Evolutionary conservation across 208 protist genomes (phyloP), one percentile per base, ranked within the genome.

Genomic region (Leishmania amazonensis): DNA sequence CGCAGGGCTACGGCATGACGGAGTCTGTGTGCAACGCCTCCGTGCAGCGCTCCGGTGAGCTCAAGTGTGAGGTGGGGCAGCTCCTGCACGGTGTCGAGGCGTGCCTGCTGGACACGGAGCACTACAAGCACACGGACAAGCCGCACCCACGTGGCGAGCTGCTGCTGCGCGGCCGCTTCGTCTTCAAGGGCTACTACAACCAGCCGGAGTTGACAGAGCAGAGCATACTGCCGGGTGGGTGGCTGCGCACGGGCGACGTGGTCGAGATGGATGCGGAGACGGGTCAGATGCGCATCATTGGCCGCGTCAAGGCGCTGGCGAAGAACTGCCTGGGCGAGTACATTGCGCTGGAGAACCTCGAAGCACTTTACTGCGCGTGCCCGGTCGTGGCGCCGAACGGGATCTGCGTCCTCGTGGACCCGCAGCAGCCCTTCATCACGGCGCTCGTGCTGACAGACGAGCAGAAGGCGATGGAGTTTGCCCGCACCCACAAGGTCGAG

Each of bases 1-100:
- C 90, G 73, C 94, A 98, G 84, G 96, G 96, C 47, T 98, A 97
- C 86, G 97, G 93, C 60, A 85, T 98, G 76, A 98, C 97, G 35
- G 96, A 98, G 84, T 97, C 96, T 1, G 88, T 90, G 53, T 95
- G 92, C 88, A 90, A 91, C 79, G 90, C 80, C 28, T 75, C 78
- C 7, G 87, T 97, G 80, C 92, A 96, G 85, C 87, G 84, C 64
- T 83, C 76, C 17, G 90, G 93, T 24, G 93, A 97, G 78, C 83
- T 96, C 60, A 62, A 81, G 68, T 95, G 86, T 42, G 87, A 89
- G 78, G 94, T 89, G 62, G 96, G 96, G 19, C 88, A 93, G 78
- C 76, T 94, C 35, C 77, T 98, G 51, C 78, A 87, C 40, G 80
- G 85, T 45, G 85, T 92, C 57, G 95, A 99, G 89, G 64, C 98